Percentiles rank a stretch among this genome's conserved stretches.
phyloP scores from a whole-genome alignment of 2,329 filamentous ascomycete species.

The Aspergillus sojae region DNA sequence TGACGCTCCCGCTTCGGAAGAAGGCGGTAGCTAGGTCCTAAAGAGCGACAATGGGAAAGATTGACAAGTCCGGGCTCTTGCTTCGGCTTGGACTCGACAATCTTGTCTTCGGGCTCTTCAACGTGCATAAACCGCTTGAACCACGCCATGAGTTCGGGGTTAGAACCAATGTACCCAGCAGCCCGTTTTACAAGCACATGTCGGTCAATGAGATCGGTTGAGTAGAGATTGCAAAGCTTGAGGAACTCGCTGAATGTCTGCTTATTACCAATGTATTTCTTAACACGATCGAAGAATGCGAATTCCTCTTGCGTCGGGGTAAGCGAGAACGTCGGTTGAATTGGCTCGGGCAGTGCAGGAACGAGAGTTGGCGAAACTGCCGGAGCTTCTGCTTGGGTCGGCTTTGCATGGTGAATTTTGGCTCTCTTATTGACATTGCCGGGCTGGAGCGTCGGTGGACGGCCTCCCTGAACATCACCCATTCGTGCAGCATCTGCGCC shows the following conservation, averaged over 20 bases:
- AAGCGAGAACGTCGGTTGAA: slow-evolving; percentile 72
- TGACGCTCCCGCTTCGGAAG: slow-evolving; percentile 88
- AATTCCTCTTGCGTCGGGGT: slow-evolving; percentile 84
- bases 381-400: slow-evolving; percentile 58
- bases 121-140: slow-evolving; percentile 84
- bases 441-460: slow-evolving; percentile 41
- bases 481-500: slow-evolving; percentile 35
- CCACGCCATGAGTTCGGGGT: slow-evolving; percentile 83
- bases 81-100: slow-evolving; percentile 76
- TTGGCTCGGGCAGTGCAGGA: slow-evolving; percentile 82
- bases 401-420: slow-evolving; percentile 72
- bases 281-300: slow-evolving; percentile 91
- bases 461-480: slow-evolving; percentile 36
- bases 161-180: slow-evolving; percentile 81
- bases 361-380: slow-evolving; percentile 83
- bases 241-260: slow-evolving; percentile 93
- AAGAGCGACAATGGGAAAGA: slow-evolving; percentile 90
- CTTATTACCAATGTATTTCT: slow-evolving; percentile 94
- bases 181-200: slow-evolving; percentile 81
- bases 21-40: slow-evolving; percentile 91
- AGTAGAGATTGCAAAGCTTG: slow-evolving; percentile 95
- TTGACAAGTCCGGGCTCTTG: slow-evolving; percentile 79
- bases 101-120: slow-evolving; percentile 70
- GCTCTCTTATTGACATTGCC: slow-evolving; percentile 62
- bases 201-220: slow-evolving; percentile 86